Base-by-base conservation (phyloP, 2,329 filamentous ascomycete species). In the Xylariaceae sp. region DNA sequence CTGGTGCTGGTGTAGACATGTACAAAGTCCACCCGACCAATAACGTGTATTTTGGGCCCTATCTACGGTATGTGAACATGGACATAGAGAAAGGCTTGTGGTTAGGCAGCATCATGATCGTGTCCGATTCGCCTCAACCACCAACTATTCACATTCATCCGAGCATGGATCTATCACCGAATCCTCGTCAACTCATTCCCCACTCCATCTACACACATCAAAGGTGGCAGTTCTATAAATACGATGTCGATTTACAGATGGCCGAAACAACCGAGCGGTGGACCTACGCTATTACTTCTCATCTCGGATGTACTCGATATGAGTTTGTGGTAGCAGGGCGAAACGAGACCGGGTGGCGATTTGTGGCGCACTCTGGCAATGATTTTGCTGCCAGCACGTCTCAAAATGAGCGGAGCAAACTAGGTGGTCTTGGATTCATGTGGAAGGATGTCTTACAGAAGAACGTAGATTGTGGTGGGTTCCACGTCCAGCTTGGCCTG, bases 361-460 rank as follows among this genome's bases (percentile, higher is more conserved):
- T 97, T 68, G 88, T 97, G 62, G 90, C 92, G 11, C 94, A 96
- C 63, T 97, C 92, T 13, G 93, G 93, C 3, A 97, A 97, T 66
- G 94, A 99, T 68, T 99, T 97, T 69, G 88, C 90, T 0, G 79
- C 95, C 28, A 87, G 88, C 58, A 94, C 96, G 1, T 91, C 86
- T 56, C 87, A 91, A 49, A 90, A 88, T 55, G 94, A 99, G 62
- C 83, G 93, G 41, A 83, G 86, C 31, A 89, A 88, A 62, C 80
- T 97, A 1, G 94, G 94, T 31, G 94, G 94, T 1, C 82, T 95
- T 1, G 90, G 92, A 0, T 89, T 94, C 66, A 96, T 99, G 93
- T 99, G 94, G 94, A 97, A 97, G 66, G 94, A 99, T 63, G 92
- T 99, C 28, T 79, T 99, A 66, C 91, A 97, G 72, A 97, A 97